A percentile compares a stretch with the other conserved stretches of the same genome.
These are phyloP conservation scores for Bruguiera gymnorhiza DNA, from an alignment of 345 rosid genomes.

Conservation along the genomic window DNA sequence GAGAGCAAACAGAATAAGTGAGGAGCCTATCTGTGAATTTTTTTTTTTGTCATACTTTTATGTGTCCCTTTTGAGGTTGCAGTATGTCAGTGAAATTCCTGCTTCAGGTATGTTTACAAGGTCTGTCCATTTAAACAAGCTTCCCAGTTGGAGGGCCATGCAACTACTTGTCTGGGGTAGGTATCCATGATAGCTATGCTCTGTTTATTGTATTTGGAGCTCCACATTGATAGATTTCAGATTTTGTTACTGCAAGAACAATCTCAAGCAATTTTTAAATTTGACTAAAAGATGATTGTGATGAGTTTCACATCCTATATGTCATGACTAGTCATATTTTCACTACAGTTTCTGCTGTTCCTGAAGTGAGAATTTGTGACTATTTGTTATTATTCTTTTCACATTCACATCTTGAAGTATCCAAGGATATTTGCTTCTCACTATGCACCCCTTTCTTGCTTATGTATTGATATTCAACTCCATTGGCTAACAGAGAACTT, in stretches of 20 bases:
- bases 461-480: background rate
- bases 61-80: slow-evolving; percentile 1
- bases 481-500: background rate
- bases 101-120: slow-evolving; percentile 83
- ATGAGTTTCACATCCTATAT: background rate
- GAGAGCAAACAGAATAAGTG: slow-evolving; percentile 92
- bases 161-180: slow-evolving; percentile 75
- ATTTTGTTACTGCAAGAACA: too few relatives aligned
- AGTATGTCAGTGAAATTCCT: slow-evolving; percentile 1
- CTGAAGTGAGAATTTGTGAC: background rate
- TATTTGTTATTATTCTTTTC: background rate
- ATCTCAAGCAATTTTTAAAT: too few relatives aligned
- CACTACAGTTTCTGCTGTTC: background rate
- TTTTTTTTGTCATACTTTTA: background rate
- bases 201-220: too few relatives aligned
- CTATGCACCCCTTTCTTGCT: background rate
- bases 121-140: slow-evolving; percentile 85
- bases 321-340: background rate
- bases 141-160: slow-evolving; percentile 77
- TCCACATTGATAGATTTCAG: too few relatives aligned
- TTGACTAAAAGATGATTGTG: too few relatives aligned
- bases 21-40: slow-evolving; percentile 10
- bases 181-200: slow-evolving; percentile 7
- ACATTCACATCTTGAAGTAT: background rate
- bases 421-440: background rate